Conservation (phyloP, 2,329 filamentous ascomycete species). For the Uncinocarpus reesii region DNA sequence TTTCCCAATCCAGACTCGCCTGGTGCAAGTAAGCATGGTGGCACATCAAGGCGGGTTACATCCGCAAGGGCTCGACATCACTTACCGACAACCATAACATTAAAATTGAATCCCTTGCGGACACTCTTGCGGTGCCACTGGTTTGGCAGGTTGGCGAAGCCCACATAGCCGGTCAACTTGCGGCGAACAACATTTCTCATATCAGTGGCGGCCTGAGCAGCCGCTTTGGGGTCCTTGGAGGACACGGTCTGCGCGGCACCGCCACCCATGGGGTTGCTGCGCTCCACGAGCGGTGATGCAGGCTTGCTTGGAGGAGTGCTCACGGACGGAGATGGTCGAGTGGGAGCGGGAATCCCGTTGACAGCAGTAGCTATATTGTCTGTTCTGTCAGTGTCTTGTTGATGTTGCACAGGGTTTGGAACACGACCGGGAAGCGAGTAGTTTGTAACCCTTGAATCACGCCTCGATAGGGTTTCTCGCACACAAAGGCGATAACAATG, state of each 20-base stretch:
- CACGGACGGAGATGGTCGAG: conserved; percentile 26
- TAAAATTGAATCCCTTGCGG: conserved; percentile 99
- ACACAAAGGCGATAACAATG: conserved; percentile 2
- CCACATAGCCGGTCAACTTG: conserved; percentile 96
- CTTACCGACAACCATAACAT: conserved; percentile 99
- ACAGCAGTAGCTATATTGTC: conserved; percentile 22
- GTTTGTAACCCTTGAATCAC: neutral
- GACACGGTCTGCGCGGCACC: conserved; percentile 49
- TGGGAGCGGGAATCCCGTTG: conserved; percentile 22
- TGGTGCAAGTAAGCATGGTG: conserved; percentile 30
- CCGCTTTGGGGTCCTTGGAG: conserved; percentile 54
- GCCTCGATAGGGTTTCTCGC: neutral
- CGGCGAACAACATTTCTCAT: conserved; percentile 93
- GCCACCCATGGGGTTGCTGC: conserved; percentile 48
- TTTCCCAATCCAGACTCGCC: conserved; percentile 99
- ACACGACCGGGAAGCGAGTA: conserved; percentile 8
- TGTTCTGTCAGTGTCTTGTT: conserved; percentile 7
- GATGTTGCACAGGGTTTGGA: conserved; percentile 12
- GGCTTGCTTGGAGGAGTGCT: conserved; percentile 9
- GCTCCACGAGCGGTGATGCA: conserved; percentile 47
- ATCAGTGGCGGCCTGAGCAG: conserved; percentile 50
- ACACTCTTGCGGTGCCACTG: conserved; percentile 99
- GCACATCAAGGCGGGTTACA: neutral
- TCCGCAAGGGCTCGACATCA: conserved; percentile 22
- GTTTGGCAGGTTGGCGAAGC: conserved; percentile 96